Evolutionary conservation across 176 grass and related monocot genomes (phyloP), one percentile per base, ranked within the genome.

Genomic region (Elaeis guineensis): DNA sequence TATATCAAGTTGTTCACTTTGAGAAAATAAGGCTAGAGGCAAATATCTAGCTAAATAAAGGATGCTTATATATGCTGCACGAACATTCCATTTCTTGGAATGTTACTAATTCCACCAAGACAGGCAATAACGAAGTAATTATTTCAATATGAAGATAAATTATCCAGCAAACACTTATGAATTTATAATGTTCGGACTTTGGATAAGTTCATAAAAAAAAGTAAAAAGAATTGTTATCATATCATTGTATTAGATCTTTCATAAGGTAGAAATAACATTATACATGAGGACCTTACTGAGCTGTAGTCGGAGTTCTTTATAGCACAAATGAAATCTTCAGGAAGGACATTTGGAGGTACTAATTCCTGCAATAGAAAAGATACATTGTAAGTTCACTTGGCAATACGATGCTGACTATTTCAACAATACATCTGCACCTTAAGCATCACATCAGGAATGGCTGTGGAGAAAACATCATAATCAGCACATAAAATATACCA

Each of bases 301-400:
- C 93, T 97, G 77, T 97, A 97, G 79, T 97, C 93, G 69, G 78
- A 69, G 62, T 86, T 91, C 59, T 81, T 85, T 65, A 97, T 89
- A 75, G 81, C 64, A 70, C 52, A 57, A 52, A 91, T 69, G 66
- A 97, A 97, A 60, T 78, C 70, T 62, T 86, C 60, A 23, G 84
- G 81, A 71, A 97, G 93, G 49, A 78, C 61, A 63, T 76, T 75
- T 44, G 62, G 79, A 70, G 87, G 81, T 59, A 91, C 66, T 70
- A 97, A 63, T 54, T 92, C 87, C 87, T 97, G 68, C 59, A 82
- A 63, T 78, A 25, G 55, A 76, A 77, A 72, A 22, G 26, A 62
- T 15, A 44, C 63, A 63, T 69, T 68, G 35, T 44, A 44, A 62
- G 48, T 22, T 56, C 48, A 54, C 18, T 59, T 25, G 12, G 75